Conservation (phyloP, 805 yeast genomes). For the Ogataea naganishii region DNA sequence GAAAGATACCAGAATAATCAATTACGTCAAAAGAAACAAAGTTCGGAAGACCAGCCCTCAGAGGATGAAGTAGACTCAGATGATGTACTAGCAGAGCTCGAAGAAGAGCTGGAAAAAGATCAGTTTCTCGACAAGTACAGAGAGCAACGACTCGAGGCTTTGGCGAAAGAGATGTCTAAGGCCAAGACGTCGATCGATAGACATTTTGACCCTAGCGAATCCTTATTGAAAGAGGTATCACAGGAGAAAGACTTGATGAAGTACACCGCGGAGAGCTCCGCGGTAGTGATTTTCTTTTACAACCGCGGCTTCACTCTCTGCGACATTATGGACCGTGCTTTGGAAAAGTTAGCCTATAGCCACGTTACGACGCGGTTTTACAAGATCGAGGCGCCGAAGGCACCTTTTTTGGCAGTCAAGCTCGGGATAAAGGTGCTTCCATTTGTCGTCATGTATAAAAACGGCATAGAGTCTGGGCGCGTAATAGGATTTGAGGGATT, state of each 20-base stretch:
- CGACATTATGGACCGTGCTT: constrained; percentile 42
- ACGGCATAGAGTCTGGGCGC: constrained; percentile 51
- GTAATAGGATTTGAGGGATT: constrained; percentile 65
- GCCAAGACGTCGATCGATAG: constrained; percentile 21
- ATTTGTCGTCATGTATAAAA: constrained; percentile 50
- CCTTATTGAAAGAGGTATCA: constrained; percentile 31
- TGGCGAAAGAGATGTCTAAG: constrained; percentile 34
- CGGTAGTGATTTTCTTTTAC: constrained; percentile 53
- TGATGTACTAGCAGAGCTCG: constrained; percentile 38
- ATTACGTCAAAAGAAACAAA: no score
- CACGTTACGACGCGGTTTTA: constrained; percentile 48
- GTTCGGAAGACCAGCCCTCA: no score
- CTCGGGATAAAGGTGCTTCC: constrained; percentile 64
- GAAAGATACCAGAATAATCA: constrained; percentile 40
- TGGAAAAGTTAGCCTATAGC: constrained; percentile 39
- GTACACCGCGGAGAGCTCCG: constrained; percentile 31
- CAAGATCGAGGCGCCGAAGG: constrained; percentile 49
- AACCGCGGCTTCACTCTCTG: constrained; percentile 57
- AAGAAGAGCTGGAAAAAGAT: constrained; percentile 43
- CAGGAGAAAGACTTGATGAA: constrained; percentile 54
- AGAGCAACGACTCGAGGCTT: constrained; percentile 54
- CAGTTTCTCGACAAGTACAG: constrained; percentile 39
- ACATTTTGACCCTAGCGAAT: constrained; percentile 24
- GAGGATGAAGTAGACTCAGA: constrained; percentile 26
- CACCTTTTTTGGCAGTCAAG: constrained; percentile 65